Base-by-base conservation (phyloP, 331 rosid species). In the Arachis monticola region DNA sequence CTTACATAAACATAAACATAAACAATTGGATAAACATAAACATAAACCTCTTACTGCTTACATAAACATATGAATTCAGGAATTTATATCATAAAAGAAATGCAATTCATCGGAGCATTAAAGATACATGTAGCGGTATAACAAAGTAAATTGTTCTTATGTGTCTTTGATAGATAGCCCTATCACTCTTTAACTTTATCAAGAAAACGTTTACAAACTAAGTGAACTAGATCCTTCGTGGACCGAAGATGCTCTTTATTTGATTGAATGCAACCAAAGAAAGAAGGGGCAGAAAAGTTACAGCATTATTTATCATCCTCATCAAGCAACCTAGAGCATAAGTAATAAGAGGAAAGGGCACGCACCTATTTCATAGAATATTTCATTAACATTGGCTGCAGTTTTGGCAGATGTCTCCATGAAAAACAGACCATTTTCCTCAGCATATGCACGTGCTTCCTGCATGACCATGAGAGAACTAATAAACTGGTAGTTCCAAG, bases 371-470 rank as follows among this genome's bases (percentile, higher is more conserved):
- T 86, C 90, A 76, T 83, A 81, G 64, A 86, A 86, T 79, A 86
- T 32, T 48, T 86, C 90, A 79, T 86, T 86, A 52, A 86, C 90
- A 48, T 86, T 86, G 73, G 82, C 70, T 41, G 90, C 85, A 69
- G 85, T 79, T 79, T 87, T 87, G 59, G 90, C 90, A 67, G 90
- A 87, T 72, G 90, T 87, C 85, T 87, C 90, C 86, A 84, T 73
- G 71, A 87, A 87, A 81, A 84, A 87, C 79, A 84, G 70, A 51
- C 88, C 84, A 77, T 87, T 87, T 79, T 87, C 90, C 67, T 81
- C 90, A 10, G 88, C 90, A 79, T 87, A 87, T 11, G 74, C 73
- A 5, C 83, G 88, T 30, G 88, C 90, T 82, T 83, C 88, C 90
- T 87, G 78, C 73, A 52, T 71, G 45, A 45, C 74, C 55, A 69